Conservation (phyloP, 2,329 filamentous ascomycete genomes). For the Sporothrix sp. region DNA sequence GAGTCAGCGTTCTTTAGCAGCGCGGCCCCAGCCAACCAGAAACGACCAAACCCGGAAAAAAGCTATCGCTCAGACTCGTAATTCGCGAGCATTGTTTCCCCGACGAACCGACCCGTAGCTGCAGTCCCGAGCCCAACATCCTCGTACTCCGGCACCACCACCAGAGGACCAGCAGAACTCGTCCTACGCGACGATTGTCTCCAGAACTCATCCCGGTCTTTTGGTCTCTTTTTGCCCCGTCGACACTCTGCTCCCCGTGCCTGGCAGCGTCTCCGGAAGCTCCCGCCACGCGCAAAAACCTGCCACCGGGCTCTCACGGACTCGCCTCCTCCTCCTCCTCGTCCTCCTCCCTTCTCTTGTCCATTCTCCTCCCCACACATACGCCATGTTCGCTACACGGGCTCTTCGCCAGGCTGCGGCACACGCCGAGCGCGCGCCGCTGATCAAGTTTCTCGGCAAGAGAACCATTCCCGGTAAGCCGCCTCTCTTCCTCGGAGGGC, state of each 20-base stretch:
- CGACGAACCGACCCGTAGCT: not conserved
- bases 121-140: too few relatives aligned
- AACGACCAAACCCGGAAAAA: constrained; percentile 1
- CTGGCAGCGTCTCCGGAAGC: not conserved
- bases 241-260: not conserved
- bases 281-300: not conserved
- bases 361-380: not conserved
- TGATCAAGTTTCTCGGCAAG: constrained; percentile 55
- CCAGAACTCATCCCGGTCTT: too few relatives aligned
- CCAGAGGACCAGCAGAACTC: too few relatives aligned
- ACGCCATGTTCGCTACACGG: constrained; percentile 46
- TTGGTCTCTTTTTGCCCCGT: too few relatives aligned
- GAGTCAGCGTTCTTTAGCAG: not conserved
- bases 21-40: not conserved
- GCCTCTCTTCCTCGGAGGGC: not conserved
- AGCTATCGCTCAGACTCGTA: not conserved
- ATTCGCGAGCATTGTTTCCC: not conserved
- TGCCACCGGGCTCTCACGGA: not conserved
- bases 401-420: constrained; percentile 49
- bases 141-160: too few relatives aligned
- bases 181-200: too few relatives aligned
- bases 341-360: not conserved
- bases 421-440: constrained; percentile 49
- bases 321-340: not conserved
- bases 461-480: constrained; percentile 47